Percentiles rank a stretch among this genome's conserved stretches.
phyloP scores from a whole-genome alignment of 352 stramenopile genomes.

The Stephanocyclus meneghinianus region DNA sequence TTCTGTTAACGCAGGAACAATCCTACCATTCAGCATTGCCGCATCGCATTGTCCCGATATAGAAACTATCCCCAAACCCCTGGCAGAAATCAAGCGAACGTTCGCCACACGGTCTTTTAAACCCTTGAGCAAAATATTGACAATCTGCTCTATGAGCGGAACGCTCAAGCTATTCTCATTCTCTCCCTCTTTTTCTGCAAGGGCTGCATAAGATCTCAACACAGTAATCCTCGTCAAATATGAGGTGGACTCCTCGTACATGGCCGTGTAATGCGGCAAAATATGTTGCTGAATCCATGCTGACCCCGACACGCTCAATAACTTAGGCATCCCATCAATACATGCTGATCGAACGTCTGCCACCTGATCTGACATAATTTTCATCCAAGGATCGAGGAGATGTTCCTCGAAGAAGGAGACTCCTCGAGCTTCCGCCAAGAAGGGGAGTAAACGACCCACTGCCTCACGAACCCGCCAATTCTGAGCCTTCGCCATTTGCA shows the following conservation, averaged over 20 bases:
- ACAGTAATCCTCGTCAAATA: slow-evolving; percentile 82
- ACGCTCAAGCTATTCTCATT: slow-evolving; percentile 52
- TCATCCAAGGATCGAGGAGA: slow-evolving; percentile 72
- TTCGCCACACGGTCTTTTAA: slow-evolving; percentile 92
- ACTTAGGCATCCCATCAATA: slow-evolving; percentile 67
- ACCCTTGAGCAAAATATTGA: slow-evolving; percentile 88
- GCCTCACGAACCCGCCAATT: slow-evolving; percentile 93
- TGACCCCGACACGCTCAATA: slow-evolving; percentile 69
- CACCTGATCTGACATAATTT: slow-evolving; percentile 75
- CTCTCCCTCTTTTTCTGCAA: slow-evolving; percentile 85
- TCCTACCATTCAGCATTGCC: slow-evolving; percentile 32
- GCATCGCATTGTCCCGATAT: slow-evolving; percentile 47
- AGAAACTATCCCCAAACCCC: slow-evolving; percentile 56
- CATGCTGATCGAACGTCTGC: slow-evolving; percentile 63
- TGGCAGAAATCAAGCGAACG: slow-evolving; percentile 89
- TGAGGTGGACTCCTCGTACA: slow-evolving; percentile 71
- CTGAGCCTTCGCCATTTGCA: slow-evolving; percentile 89
- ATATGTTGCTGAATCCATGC: slow-evolving; percentile 74
- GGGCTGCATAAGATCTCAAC: slow-evolving; percentile 68
- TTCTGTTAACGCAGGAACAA: slow-evolving; percentile 52
- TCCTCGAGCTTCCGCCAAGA: slow-evolving; percentile 88
- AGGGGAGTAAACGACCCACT: slow-evolving; percentile 88
- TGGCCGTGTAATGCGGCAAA: slow-evolving; percentile 66
- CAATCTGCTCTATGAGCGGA: slow-evolving; percentile 68
- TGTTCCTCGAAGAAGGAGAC: slow-evolving; percentile 77